phyloP scores from a whole-genome alignment of 495 filamentous ascomycete genomes.

The Pseudomonodictys pantanalensis region DNA sequence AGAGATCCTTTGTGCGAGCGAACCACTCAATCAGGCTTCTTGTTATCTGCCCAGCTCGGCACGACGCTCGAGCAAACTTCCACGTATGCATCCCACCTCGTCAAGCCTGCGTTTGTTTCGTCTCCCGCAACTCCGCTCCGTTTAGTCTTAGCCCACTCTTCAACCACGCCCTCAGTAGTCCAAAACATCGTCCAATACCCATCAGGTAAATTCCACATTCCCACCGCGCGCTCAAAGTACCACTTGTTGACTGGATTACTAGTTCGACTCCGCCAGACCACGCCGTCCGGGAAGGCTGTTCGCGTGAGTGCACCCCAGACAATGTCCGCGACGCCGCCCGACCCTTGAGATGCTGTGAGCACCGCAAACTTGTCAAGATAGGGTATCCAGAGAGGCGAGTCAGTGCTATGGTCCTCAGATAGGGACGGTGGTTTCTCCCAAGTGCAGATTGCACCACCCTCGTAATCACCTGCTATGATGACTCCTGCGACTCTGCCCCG shows the following conservation, averaged over 20 bases:
- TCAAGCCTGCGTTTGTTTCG: constrained; percentile 45
- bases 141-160: constrained; percentile 15
- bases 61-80: constrained; percentile 72
- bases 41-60: constrained; percentile 80
- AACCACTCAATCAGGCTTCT: constrained; percentile 45
- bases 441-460: constrained; percentile 90
- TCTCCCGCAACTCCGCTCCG: constrained; percentile 30
- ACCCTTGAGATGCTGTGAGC: constrained; percentile 79
- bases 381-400: constrained; percentile 64
- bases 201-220: constrained; percentile 72
- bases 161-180: constrained; percentile 68
- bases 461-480: constrained; percentile 94
- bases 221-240: constrained; percentile 83
- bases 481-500: constrained; percentile 77
- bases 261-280: constrained; percentile 44
- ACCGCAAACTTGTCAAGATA: constrained; percentile 99
- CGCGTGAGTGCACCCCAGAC: constrained; percentile 95
- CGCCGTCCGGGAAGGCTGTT: constrained; percentile 67
- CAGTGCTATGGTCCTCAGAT: constrained; percentile 50
- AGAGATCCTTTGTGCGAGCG: too few relatives aligned
- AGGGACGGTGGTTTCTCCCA: constrained; percentile 79
- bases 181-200: constrained; percentile 97
- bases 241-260: constrained; percentile 50
- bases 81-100: constrained; percentile 74
- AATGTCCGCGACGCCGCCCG: constrained; percentile 88